Evolutionary conservation across 768 basidiomycete genomes (phyloP).

Genomic region (Lactarius akahatsu): DNA sequence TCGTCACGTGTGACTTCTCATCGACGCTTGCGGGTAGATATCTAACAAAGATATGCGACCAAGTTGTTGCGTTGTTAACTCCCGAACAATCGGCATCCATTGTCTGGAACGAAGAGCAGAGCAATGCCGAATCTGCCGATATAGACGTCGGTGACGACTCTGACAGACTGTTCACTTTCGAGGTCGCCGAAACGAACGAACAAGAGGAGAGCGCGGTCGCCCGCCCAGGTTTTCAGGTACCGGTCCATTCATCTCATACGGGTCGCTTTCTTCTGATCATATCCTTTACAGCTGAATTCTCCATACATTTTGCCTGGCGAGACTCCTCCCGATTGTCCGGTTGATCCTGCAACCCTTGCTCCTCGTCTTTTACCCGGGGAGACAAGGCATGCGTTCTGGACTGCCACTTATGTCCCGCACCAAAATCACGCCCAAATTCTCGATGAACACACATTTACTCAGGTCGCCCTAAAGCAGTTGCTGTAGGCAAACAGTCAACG

Average conservation of each 20-base stretch:
- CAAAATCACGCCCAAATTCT: background rate
- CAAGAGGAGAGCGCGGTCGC: slow-evolving; percentile 51
- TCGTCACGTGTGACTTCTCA: background rate
- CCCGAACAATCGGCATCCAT: slow-evolving; percentile 46
- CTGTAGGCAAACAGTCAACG: background rate
- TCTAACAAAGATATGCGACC: slow-evolving; percentile 46
- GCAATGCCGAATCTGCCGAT: slow-evolving; percentile 31
- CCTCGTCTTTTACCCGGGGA: slow-evolving; percentile 27
- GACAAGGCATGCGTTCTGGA: slow-evolving; percentile 27
- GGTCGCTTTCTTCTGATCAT: background rate
- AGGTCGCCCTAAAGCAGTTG: slow-evolving; percentile 7
- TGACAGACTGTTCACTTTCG: slow-evolving; percentile 53
- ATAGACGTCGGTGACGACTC: slow-evolving; percentile 43
- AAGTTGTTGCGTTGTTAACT: slow-evolving; percentile 52
- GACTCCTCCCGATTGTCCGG: background rate
- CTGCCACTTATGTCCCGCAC: slow-evolving; percentile 2
- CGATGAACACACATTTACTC: background rate
- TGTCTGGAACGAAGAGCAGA: slow-evolving; percentile 43
- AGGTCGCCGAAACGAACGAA: slow-evolving; percentile 54
- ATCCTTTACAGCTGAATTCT: slow-evolving; percentile 7
- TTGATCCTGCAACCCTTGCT: background rate
- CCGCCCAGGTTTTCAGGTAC: slow-evolving; percentile 50
- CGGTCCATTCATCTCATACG: background rate
- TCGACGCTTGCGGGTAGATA: background rate
- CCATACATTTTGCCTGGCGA: background rate